phyloP scores from a whole-genome alignment of 352 stramenopile species.

The Phytophthora idaei region DNA sequence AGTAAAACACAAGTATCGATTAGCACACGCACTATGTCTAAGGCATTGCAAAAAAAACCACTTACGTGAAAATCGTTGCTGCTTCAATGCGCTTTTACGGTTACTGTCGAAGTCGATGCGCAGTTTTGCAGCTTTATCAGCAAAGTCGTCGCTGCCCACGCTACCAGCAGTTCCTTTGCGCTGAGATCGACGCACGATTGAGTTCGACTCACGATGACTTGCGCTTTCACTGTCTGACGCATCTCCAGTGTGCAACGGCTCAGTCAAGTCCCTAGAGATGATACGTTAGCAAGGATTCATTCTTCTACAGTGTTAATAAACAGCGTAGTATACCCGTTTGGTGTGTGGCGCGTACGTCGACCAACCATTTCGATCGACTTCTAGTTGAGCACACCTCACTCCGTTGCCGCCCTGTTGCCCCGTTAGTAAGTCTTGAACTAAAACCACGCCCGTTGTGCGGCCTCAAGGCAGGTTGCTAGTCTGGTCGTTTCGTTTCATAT shows the following conservation, averaged over 20 bases:
- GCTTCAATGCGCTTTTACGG: constrained; percentile 23
- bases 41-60: no score
- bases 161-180: constrained; percentile 29
- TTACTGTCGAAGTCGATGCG: constrained; percentile 35
- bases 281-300: constrained; percentile 3
- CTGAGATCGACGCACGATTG: constrained; percentile 30
- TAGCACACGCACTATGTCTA: neutral
- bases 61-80: constrained; percentile 40
- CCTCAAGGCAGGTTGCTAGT: neutral
- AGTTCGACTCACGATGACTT: constrained; percentile 28
- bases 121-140: constrained; percentile 35
- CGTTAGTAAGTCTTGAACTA: constrained; percentile 26
- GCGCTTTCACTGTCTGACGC: constrained; percentile 24
- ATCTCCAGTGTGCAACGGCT: constrained; percentile 25
- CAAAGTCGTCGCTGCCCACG: constrained; percentile 39
- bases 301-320: neutral
- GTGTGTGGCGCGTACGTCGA: constrained; percentile 15
- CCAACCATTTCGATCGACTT: constrained; percentile 18
- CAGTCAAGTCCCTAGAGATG: constrained; percentile 31
- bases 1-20: neutral
- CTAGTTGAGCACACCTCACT: neutral
- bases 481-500: constrained; percentile 33
- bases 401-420: neutral
- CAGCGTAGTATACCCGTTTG: constrained; percentile 10
- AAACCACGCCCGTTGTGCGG: neutral